Evolutionary conservation across 2,329 filamentous ascomycete genomes (phyloP).

Genomic region (Pseudogymnoascus sp.): DNA sequence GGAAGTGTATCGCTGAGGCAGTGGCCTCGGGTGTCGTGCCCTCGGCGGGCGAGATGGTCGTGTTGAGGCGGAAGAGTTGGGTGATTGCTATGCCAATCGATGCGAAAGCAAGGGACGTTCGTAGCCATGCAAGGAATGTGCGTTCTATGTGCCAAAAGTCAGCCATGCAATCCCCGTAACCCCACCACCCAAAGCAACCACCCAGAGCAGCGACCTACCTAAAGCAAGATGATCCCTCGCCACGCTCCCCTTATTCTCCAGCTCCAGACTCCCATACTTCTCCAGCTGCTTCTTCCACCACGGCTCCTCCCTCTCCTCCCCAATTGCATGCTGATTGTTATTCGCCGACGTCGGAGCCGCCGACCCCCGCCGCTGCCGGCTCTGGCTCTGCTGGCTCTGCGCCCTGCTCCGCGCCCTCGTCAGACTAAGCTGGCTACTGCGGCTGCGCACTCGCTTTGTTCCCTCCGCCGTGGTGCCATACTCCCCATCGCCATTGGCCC

Average conservation of each 20-base stretch:
- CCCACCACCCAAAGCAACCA: neutral
- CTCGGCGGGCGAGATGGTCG: conserved; percentile 38
- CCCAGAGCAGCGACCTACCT: conserved; percentile 38
- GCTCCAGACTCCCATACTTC: conserved; percentile 50
- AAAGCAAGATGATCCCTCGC: conserved; percentile 74
- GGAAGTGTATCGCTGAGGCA: conserved; percentile 29
- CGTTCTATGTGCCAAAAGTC: conserved; percentile 48
- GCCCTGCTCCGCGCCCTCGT: neutral
- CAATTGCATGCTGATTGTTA: neutral
- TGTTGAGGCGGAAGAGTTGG: conserved; percentile 77
- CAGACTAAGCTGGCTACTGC: neutral
- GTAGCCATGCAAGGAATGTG: conserved; percentile 78
- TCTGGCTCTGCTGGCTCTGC: neutral
- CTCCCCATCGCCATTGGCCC: neutral
- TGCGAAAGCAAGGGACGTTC: conserved; percentile 73
- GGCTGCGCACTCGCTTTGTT: neutral
- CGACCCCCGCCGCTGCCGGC: neutral
- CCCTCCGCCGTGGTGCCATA: neutral
- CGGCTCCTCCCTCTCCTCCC: conserved; percentile 25
- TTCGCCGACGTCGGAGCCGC: neutral
- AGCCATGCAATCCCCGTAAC: neutral
- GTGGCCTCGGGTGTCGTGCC: conserved; percentile 10
- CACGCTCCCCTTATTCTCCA: conserved; percentile 81
- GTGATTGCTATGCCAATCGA: conserved; percentile 77
- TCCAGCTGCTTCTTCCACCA: conserved; percentile 46